Evolutionary conservation across 352 stramenopile species (phyloP).

Genomic region (Globisporangium uncinulatum): DNA sequence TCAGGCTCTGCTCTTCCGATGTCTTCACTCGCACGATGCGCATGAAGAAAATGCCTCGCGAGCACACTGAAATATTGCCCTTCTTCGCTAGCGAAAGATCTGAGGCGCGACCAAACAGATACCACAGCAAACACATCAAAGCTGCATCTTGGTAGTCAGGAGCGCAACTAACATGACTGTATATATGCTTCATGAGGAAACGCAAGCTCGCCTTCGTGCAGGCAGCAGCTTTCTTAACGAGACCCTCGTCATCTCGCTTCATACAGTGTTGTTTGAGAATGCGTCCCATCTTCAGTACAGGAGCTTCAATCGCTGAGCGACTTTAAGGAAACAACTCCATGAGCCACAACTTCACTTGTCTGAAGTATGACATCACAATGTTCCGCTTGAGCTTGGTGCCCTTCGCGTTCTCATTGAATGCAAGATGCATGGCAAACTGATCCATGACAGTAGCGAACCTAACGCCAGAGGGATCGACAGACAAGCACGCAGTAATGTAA

Average conservation of each 20-base stretch:
- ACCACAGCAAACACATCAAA: conserved; percentile 25
- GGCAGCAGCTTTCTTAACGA: conserved; percentile 36
- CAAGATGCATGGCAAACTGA: too few species aligned
- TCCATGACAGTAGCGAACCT: too few species aligned
- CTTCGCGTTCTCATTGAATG: too few species aligned
- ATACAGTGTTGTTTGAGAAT: conserved; percentile 9
- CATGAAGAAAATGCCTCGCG: conserved; percentile 17
- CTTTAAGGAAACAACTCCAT: too few species aligned
- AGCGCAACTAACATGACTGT: conserved; percentile 5
- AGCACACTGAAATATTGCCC: conserved; percentile 17
- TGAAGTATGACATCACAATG: too few species aligned
- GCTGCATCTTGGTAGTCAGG: conserved; percentile 29
- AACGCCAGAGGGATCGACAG: too few species aligned
- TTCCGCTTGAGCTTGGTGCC: too few species aligned
- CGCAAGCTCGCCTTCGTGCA: conserved; percentile 49
- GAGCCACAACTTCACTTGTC: too few species aligned
- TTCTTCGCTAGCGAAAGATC: conserved; percentile 20
- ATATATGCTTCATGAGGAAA: conserved; percentile 18
- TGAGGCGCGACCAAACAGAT: conserved; percentile 27
- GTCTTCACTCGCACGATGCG: conserved; percentile 25
- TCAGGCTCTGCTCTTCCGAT: conserved; percentile 19
- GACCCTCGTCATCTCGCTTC: not conserved
- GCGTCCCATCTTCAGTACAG: not conserved
- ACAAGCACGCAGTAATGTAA: too few species aligned
- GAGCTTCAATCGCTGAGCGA: not conserved